These are phyloP conservation scores for Rhododendron mucronatum DNA, from an alignment of 148 eudicot species.

Conservation along the genomic window DNA sequence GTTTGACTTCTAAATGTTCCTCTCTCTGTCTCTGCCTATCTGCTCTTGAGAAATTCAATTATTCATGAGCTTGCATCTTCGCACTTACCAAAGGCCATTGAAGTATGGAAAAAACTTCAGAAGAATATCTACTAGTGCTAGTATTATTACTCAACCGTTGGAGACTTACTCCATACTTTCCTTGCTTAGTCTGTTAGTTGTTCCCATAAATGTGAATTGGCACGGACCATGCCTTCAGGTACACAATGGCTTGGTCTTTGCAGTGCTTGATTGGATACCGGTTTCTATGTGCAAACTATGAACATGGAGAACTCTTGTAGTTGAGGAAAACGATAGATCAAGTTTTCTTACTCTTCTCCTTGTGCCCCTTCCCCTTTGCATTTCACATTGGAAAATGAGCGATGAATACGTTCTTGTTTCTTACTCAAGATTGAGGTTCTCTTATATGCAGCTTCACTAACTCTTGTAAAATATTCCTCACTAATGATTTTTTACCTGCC, in stretches of 20 bases:
- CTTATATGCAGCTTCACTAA: not conserved
- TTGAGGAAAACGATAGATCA: not conserved
- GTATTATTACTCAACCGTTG: not conserved
- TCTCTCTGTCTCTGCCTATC: not conserved
- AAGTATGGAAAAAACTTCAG: not conserved
- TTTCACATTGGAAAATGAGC: not conserved
- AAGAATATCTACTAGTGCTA: not conserved
- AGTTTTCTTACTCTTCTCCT: not conserved
- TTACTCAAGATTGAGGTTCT: not conserved
- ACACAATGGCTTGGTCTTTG: conserved; percentile 1
- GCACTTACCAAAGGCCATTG: not conserved
- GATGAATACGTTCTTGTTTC: not conserved
- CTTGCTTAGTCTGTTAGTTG: not conserved
- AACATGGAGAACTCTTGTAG: not conserved
- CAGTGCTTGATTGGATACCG: not conserved
- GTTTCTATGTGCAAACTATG: not conserved
- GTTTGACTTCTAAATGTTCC: conserved; percentile 24
- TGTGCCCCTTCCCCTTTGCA: not conserved
- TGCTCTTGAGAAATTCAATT: not conserved
- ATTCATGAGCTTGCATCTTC: not conserved
- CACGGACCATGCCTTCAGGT: not conserved
- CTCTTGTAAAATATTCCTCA: too few species aligned
- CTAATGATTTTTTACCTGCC: too few species aligned
- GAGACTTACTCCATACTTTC: not conserved
- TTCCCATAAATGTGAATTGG: not conserved